A percentile compares a stretch with the other conserved stretches of the same genome.
Evolutionary conservation across 495 filamentous ascomycete genomes (phyloP).

Genomic region (Penicillium flavigenum): DNA sequence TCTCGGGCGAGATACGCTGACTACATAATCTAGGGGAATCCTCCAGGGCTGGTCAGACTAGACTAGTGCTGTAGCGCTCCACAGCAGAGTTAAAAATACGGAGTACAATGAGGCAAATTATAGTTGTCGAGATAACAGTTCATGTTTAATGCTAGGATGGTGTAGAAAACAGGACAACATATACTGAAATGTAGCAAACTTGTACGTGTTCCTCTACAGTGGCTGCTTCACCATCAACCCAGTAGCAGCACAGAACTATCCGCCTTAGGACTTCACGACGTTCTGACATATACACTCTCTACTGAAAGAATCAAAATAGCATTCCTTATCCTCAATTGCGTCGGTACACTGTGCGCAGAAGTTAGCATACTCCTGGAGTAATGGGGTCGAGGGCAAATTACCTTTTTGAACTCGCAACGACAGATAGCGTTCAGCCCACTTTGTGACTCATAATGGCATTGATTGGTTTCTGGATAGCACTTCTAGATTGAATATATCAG

Average conservation of each 20-base stretch:
- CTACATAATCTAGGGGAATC: too few species aligned
- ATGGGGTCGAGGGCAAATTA: neutral
- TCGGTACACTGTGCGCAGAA: neutral
- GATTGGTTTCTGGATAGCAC: neutral
- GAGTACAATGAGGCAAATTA: too few species aligned
- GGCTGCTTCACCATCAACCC: neutral
- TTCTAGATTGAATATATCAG: neutral
- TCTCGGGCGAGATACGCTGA: too few species aligned
- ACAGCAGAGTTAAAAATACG: too few species aligned
- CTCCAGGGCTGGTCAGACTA: too few species aligned
- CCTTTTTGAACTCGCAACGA: neutral
- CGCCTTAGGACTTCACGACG: neutral
- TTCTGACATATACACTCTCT: neutral
- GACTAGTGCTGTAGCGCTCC: too few species aligned
- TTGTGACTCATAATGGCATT: neutral
- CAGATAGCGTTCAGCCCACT: neutral
- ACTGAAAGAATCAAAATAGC: neutral
- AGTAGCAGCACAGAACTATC: neutral
- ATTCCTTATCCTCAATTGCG: neutral
- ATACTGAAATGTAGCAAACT: neutral
- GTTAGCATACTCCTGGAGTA: neutral
- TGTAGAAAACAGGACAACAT: neutral
- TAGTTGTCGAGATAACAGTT: neutral
- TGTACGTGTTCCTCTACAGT: neutral
- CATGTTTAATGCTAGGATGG: neutral